Base-by-base conservation (phyloP, 164 flowering plant genomes). In the Cinnamomum micranthum region DNA sequence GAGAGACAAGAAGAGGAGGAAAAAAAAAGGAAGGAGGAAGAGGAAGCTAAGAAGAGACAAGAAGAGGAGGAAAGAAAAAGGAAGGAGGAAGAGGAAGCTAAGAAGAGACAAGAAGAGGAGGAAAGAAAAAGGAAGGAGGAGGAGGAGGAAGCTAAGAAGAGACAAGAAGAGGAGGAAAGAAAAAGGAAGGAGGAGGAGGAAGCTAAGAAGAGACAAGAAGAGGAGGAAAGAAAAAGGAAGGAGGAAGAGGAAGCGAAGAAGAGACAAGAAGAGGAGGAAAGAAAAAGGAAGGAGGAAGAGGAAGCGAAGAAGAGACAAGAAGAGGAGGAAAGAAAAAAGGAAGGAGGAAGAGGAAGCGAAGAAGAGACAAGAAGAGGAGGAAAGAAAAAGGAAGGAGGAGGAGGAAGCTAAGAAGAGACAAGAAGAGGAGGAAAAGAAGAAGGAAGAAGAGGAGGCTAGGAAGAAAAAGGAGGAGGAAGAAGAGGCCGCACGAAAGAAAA, bases 141-240 rank as follows among this genome's bases (percentile, higher is more conserved):
- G 71, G 24, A 35, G 55, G 35, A 52, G 50, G 35, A 31, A 31
- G 35, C 35, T 5, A 31, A 31, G 35, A 31, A 4, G 35, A 31
- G 35, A 5, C 35, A 31, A 31, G 6, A 31, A 31, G 35, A 31
- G 35, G 35, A 31, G 35, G 33, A 31, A 31, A 31, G 33, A 3
- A 31, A 31, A 31, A 31, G 33, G 33, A 68, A 76, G 55, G 58
- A 62, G 50, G 71, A 75, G 50, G 64, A 66, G 22, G 65, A 69
- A n/a, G 62, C n/a, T 63, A 72, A 52, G 75, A 72, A 22, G 58
- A 73, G 31, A 69, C 76, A 68, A 55, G 76, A 79, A 66, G 78
- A 71, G 77, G 69, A 20, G 7, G 67, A 59, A 65, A 25, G 47
- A 52, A 74, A 58, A 58, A 64, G 65, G 33, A 31, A 31, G 35